Base-by-base conservation (phyloP, 2,329 filamentous ascomycete species). In the Rhinocladiella mackenziei region DNA sequence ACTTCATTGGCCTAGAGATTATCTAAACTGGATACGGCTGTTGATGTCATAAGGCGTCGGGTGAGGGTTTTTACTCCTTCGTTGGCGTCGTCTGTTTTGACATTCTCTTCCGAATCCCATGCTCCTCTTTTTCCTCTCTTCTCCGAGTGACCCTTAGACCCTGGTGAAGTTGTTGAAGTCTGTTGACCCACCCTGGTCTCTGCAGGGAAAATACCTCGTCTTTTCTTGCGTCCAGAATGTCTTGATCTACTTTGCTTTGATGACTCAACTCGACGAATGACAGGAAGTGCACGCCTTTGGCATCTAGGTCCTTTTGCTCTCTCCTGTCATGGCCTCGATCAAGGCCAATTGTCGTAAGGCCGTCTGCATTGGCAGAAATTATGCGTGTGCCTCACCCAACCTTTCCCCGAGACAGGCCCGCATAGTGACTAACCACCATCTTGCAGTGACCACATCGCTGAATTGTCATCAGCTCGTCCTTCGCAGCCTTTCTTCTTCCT, bases 401-500 rank as follows among this genome's bases (percentile, higher is more conserved):
- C n/a, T n/a, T n/a, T n/a, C n/a, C n/a, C n/a, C n/a, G n/a, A n/a
- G n/a, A n/a, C n/a, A n/a, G n/a, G n/a, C n/a, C 8, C 23, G 8
- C 23, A 26, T 26, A n/a, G 8, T 47, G 17, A 48, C 39, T 30
- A 26, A 30, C 35, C 11, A 11, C 9, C 5, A 28, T 15, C 11
- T 9, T 23, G 26, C 60, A 92, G 87, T 60, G 92, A 95, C 67
- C 92, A 98, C 70, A 84, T 97, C 62, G 80, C 84, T 53, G 92
- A 98, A 73, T 78, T 98, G 57, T 89, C 89, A 68, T 95, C 84
- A 67, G 75, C 77, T 49, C 81, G 81, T 55, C 92, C 92, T 38
- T 94, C 92, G 66, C 89, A 96, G 68, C 92, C 92, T 18, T 97
- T 98, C 72, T 98, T 96, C 81, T 98, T 98, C 77, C 79, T 97